Conservation (phyloP, 306 rosid species). For the Acacia acuminata region DNA sequence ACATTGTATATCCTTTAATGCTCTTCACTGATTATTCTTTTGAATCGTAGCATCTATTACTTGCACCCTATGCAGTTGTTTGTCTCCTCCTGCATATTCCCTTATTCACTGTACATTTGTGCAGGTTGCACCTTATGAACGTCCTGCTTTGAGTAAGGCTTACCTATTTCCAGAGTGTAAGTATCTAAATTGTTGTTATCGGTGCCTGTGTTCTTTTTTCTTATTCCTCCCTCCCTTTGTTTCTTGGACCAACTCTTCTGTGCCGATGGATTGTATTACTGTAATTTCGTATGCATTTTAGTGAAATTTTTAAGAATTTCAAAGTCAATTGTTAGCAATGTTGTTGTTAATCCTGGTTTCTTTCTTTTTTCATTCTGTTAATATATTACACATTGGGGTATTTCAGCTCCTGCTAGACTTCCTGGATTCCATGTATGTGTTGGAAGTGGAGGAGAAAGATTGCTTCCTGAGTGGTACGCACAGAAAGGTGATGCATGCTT, state of each 20-base stretch:
- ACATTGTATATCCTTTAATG: not conserved
- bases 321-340: not conserved
- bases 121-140: conserved; percentile 99
- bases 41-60: not conserved
- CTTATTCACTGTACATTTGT: conserved; percentile 3
- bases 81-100: conserved; percentile 13
- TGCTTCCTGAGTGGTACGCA: conserved; percentile 83
- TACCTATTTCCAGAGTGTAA: conserved; percentile 95
- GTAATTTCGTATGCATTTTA: conserved; percentile 9
- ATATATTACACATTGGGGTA: conserved; percentile 24
- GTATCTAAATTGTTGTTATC: conserved; percentile 31
- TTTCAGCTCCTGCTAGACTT: conserved; percentile 98
- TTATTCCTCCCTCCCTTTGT: not conserved
- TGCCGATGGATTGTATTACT: not conserved
- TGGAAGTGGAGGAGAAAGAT: conserved; percentile 95
- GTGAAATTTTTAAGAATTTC: not conserved
- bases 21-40: not conserved
- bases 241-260: conserved; percentile 9
- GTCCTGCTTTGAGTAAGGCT: conserved; percentile 98
- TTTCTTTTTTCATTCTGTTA: conserved; percentile 6
- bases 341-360: conserved; percentile 5
- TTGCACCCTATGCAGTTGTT: conserved; percentile 3
- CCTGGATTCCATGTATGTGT: conserved; percentile 93
- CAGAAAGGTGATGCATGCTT: conserved; percentile 68
- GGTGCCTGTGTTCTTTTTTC: not conserved